phyloP scores from a whole-genome alignment of 495 filamentous ascomycete species.

The Penicillium pancosmium region DNA sequence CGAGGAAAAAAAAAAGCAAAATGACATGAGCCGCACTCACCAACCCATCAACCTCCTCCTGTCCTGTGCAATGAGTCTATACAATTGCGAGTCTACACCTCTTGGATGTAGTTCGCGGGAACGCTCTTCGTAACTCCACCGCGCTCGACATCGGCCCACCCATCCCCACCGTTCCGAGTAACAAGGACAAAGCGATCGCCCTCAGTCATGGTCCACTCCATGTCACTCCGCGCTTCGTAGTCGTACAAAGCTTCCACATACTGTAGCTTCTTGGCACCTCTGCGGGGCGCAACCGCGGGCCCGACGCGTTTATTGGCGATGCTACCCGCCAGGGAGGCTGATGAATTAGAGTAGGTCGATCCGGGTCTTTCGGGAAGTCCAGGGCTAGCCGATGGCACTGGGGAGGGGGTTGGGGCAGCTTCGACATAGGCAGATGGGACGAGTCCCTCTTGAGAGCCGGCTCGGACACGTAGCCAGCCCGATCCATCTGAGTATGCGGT shows the following conservation, averaged over 20 bases:
- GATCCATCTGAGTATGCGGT: slow-evolving; percentile 66
- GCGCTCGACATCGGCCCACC: slow-evolving; percentile 95
- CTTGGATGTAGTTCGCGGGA: slow-evolving; percentile 89
- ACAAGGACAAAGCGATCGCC: slow-evolving; percentile 91
- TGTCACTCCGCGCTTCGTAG: slow-evolving; percentile 81
- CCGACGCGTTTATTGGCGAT: slow-evolving; percentile 77
- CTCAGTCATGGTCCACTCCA: slow-evolving; percentile 86
- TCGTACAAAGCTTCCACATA: slow-evolving; percentile 94
- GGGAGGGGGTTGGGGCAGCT: slow-evolving; percentile 48
- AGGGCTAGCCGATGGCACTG: slow-evolving; percentile 37
- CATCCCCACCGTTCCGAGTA: slow-evolving; percentile 82
- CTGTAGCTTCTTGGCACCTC: slow-evolving; percentile 92
- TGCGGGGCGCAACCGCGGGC: slow-evolving; percentile 86
- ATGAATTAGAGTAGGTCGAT: slow-evolving; percentile 81
- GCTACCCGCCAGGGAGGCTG: slow-evolving; percentile 66
- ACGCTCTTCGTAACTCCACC: slow-evolving; percentile 90
- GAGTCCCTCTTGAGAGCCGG: slow-evolving; percentile 69
- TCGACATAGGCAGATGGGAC: slow-evolving; percentile 87
- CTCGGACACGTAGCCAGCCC: slow-evolving; percentile 84
- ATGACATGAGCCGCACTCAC: neutral
- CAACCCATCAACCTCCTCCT: slow-evolving; percentile 1
- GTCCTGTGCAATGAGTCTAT: slow-evolving; percentile 12
- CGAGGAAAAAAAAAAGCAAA: neutral
- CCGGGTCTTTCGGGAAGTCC: slow-evolving; percentile 52
- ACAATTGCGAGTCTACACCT: slow-evolving; percentile 47